Percentiles rank a stretch among this genome's conserved stretches.
These are phyloP conservation scores for Trichoderma afroharzianum DNA, from an alignment of 2,329 filamentous ascomycete genomes.

Conservation along the genomic window DNA sequence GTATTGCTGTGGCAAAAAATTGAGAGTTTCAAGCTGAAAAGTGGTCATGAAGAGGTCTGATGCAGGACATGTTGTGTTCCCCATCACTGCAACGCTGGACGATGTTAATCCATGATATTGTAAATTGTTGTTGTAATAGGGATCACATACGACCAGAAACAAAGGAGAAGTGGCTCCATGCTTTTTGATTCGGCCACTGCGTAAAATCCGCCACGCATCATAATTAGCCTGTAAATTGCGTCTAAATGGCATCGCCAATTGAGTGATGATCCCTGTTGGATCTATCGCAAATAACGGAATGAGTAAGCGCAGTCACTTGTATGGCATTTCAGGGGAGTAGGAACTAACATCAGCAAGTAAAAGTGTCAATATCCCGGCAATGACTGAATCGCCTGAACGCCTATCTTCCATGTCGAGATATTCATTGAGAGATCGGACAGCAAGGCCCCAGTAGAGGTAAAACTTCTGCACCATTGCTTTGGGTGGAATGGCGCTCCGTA, in stretches of 20 bases:
- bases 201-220: not conserved
- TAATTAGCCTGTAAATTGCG: not conserved
- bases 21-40: not conserved
- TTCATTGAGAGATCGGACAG: not conserved
- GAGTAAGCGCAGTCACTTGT: not conserved
- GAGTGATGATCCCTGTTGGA: not conserved
- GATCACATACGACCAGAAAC: not conserved
- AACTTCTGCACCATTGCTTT: not conserved
- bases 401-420: not conserved
- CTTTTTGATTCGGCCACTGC: not conserved
- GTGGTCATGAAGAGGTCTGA: not conserved
- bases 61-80: not conserved
- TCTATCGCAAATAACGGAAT: not conserved
- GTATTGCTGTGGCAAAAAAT: not conserved
- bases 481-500: not conserved
- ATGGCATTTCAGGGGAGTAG: not conserved
- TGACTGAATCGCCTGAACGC: not conserved
- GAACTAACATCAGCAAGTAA: not conserved
- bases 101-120: not conserved
- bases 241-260: conserved; percentile 8
- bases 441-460: not conserved
- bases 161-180: not conserved
- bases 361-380: not conserved
- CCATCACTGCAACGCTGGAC: not conserved
- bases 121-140: not conserved